Conservation (phyloP, 2,329 filamentous ascomycete species). For the Ceratocystis diversiconidia region DNA sequence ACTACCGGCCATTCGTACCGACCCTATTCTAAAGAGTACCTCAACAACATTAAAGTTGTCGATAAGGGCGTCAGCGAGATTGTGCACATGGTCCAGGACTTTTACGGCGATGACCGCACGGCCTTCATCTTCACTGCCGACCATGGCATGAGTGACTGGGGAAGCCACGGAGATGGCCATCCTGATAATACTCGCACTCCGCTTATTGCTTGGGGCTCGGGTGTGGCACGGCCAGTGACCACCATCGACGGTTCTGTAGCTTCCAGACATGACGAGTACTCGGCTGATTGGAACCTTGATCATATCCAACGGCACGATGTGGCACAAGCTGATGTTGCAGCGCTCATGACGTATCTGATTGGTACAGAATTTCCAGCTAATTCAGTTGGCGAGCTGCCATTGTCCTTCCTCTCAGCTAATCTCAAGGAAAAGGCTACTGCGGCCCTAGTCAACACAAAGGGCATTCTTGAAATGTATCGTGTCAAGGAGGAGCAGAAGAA, state of each 20-base stretch:
- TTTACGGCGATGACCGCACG: slow-evolving; percentile 73
- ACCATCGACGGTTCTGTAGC: slow-evolving; percentile 38
- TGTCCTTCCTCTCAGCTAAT: slow-evolving; percentile 63
- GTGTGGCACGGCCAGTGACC: slow-evolving; percentile 60
- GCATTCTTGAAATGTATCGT: slow-evolving; percentile 88
- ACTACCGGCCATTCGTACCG: slow-evolving; percentile 75
- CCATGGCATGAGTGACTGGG: slow-evolving; percentile 98
- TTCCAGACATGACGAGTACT: slow-evolving; percentile 81
- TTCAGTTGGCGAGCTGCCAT: slow-evolving; percentile 81
- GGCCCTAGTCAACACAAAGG: slow-evolving; percentile 67
- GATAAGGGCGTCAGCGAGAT: slow-evolving; percentile 82
- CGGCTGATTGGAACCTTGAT: slow-evolving; percentile 73
- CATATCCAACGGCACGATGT: slow-evolving; percentile 79
- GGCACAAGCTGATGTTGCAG: slow-evolving; percentile 81
- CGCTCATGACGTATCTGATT: slow-evolving; percentile 84
- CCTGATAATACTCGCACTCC: slow-evolving; percentile 94
- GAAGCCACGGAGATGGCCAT: slow-evolving; percentile 96
- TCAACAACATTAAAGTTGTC: slow-evolving; percentile 87
- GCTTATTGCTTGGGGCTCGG: slow-evolving; percentile 84
- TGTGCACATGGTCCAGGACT: slow-evolving; percentile 64
- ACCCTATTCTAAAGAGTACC: slow-evolving; percentile 89
- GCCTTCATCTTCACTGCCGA: slow-evolving; percentile 96
- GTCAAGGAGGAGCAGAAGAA: slow-evolving; percentile 84
- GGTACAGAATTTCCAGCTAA: slow-evolving; percentile 89
- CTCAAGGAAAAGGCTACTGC: slow-evolving; percentile 69